Base-by-base conservation (phyloP, 2,329 filamentous ascomycete genomes). In the Penicillium sclerotigenum region DNA sequence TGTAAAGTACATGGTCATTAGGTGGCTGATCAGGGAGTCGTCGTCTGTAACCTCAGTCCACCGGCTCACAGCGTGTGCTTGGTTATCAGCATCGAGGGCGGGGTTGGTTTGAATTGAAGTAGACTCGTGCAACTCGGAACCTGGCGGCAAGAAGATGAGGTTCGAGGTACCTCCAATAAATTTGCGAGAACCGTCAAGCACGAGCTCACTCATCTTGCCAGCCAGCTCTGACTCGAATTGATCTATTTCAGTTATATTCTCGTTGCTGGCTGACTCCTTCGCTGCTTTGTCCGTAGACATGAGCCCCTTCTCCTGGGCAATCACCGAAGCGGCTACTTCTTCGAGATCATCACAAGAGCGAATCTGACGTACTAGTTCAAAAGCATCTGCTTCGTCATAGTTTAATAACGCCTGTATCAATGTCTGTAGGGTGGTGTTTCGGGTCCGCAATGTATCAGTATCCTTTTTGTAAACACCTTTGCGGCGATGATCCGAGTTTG, bases 401-500 rank as follows among this genome's bases (percentile, higher is more conserved):
- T 96, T 97, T 48, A 97, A 80, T 48, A 99, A 91, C 46, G 93
- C 91, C 68, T 97, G 90, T 59, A 97, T 86, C 36, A 97, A 80
- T n/a, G 91, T 91, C 71, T 97, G 90, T 53, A 97, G 79, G 1
- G 93, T 97, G 34, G 90, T 90, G 68, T 87, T 91, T 60, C 86
- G 86, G 22, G 91, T 92, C 76, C 95, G 95, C 72, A 93, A 82
- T 69, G 85, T 90, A 73, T 96, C 92, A 24, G 89, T 85, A 73
- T 96, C 94, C 75, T 96, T 91, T 69, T 93, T 92, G 74, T 97
- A 97, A 47, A 97, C 94, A 58, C 94, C 94, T 73, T 97, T 97
- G 48, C 94, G 87, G 47, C 94, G 88, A 73, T 97, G 92, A 73
- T 99, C 94, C 56, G 92, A 96, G 70, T 92, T 95, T 4, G 92